phyloP scores from a whole-genome alignment of 768 basidiomycete species.

The Cystobasidium onofrii region DNA sequence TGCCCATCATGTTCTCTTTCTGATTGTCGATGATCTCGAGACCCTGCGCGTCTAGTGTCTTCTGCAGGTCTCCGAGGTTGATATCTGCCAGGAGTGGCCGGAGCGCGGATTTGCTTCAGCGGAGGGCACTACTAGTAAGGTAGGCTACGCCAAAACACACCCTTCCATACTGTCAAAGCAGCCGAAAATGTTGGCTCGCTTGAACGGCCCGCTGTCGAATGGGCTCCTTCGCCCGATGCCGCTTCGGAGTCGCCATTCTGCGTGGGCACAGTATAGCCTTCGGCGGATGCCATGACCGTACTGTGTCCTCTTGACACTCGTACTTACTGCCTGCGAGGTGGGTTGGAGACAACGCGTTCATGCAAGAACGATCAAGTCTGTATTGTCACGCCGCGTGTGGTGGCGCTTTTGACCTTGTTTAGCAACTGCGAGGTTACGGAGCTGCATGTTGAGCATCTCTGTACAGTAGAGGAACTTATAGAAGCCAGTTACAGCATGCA shows the following conservation, averaged over 20 bases:
- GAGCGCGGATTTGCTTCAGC: background rate
- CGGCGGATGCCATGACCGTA: background rate
- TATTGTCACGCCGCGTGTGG: background rate
- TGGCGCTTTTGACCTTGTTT: background rate
- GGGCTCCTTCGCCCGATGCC: background rate
- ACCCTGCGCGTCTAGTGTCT: constrained; percentile 77
- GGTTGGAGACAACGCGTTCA: background rate
- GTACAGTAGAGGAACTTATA: no score
- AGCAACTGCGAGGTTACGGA: background rate
- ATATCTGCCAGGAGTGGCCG: constrained; percentile 56
- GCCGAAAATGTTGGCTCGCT: constrained; percentile 33
- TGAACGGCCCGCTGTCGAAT: background rate
- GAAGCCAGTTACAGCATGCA: no score
- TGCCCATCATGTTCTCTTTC: constrained; percentile 88
- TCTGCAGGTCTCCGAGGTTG: constrained; percentile 80
- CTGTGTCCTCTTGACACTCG: background rate
- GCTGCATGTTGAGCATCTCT: no score
- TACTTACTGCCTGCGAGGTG: background rate
- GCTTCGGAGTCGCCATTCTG: background rate
- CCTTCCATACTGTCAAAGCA: constrained; percentile 37
- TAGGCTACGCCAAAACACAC: background rate
- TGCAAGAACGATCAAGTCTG: background rate
- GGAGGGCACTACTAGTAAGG: background rate
- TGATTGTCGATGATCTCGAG: constrained; percentile 96
- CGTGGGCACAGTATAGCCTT: constrained; percentile 1